Evolutionary conservation across 2,329 filamentous ascomycete species (phyloP), one percentile per base, ranked within the genome.

Genomic region (Emmonsia crescens): DNA sequence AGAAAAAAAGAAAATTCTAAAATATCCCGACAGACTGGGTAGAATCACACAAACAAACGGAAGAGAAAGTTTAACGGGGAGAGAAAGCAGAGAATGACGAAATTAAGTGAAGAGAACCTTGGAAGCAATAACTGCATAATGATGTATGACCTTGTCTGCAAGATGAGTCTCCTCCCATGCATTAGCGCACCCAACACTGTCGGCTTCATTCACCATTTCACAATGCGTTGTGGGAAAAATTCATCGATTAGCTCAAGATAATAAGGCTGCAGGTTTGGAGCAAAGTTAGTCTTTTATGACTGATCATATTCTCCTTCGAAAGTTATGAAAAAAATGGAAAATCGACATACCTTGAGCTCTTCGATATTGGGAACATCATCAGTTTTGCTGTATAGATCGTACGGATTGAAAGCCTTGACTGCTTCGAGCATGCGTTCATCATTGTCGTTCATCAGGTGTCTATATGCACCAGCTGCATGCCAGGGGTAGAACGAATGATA

Each of bases 401-500:
- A 96, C 0, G 91, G 90, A 73, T 96, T 96, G 77, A 96, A 96
- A 0, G 88, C 90, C 74, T 84, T 83, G 59, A 96, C 91, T 9
- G 90, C 90, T 71, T 85, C 83, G 68, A 95, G 78, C 87, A 95
- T 91, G 69, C 82, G 81, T 74, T 87, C 77, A 69, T 96, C 91
- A 72, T 91, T 87, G 64, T 88, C 85, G 73, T 87, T 83, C 91
- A 96, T 96, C 74, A 96, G 83, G 75, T 90, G 85, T 64, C 76
- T 75, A 77, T 96, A 96, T 6, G 89, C 91, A 60, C 87, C 87
- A 73, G 88, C 86, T 64, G 82, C 84, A 77, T 96, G 91, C 91
- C 91, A 96, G 19, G 91, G 87, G 76, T 96, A 96, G 77, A 96
- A 96, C 5, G 86, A 90, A 77, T 96, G 91, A 77, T 95, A 96